Base-by-base conservation (phyloP, 495 filamentous ascomycete genomes). In the Lentithecium fluviatile region DNA sequence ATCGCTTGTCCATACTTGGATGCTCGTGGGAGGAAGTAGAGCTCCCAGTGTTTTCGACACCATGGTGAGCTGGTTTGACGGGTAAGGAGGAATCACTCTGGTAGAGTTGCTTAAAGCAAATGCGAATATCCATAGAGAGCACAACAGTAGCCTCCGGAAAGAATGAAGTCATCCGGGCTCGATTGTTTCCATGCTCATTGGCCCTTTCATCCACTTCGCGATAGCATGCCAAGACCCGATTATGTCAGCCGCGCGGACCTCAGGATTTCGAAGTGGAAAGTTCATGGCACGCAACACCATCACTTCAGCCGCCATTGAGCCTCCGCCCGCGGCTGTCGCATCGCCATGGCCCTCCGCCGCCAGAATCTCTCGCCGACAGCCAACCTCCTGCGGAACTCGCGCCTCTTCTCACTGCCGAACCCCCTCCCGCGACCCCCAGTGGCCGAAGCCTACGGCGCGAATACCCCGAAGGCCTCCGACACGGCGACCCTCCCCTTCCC, bases 401-500 rank as follows among this genome's bases (percentile, higher is more conserved):
- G 85, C 49, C 75, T 88, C 11, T 88, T 88, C 70, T 80, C 85
- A 42, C 73, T 88, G 53, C 85, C 85, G 0, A 74, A 78, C 45
- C 78, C 83, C 10, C 71, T 87, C 20, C 76, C 78, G 12, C 69
- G 71, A 21, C 79, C 82, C 15, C 46, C 23, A 37, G 71, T 75
- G 36, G 73, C 78, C 6, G 62, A 71, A 10, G 63, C 65, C 60
- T 50, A 12, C 19, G 58, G 45, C 37, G 19, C 37, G 19, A 54
- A 53, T 34, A 48, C 50, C 8, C 20, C 29, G 11, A 58, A 53
- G 24, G 70, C 75, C 52, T 87, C 87, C 34, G 75, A 84, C 45
- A 87, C 86, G 23, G 84, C 88, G 26, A 95, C 93, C 25, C 75
- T 82, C 19, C 82, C 83, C 57, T 85, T 87, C 75, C 94, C 94